Conservation (phyloP, 2,329 filamentous ascomycete species). For the Macroventuria anomochaeta region DNA sequence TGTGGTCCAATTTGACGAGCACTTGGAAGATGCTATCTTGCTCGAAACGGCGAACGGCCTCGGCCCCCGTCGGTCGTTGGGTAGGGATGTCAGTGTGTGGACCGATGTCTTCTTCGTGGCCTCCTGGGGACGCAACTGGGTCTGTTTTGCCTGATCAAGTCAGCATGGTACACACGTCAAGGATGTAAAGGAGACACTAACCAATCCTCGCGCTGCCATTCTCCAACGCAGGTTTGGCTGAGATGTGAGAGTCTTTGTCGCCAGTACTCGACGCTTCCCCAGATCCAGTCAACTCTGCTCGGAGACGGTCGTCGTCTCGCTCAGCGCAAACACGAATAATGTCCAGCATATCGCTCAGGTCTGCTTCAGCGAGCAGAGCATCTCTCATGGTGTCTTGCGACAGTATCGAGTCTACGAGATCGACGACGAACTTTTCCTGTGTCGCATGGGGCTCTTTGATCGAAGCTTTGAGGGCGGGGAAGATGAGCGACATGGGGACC, state of each 20-base stretch:
- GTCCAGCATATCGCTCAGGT: constrained; percentile 68
- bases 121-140: constrained; percentile 19
- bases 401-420: constrained; percentile 50
- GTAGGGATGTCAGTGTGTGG: constrained; percentile 21
- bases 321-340: constrained; percentile 63
- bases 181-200: neutral
- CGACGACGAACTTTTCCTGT: constrained; percentile 59
- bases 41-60: constrained; percentile 23
- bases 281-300: constrained; percentile 19
- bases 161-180: neutral
- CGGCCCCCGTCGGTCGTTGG: constrained; percentile 1
- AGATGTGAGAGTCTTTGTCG: constrained; percentile 49
- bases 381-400: constrained; percentile 61
- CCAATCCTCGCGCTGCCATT: constrained; percentile 18
- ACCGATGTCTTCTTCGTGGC: constrained; percentile 23
- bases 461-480: constrained; percentile 43
- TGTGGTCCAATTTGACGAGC: constrained; percentile 35
- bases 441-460: constrained; percentile 35
- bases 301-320: constrained; percentile 38
- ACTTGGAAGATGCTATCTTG: constrained; percentile 38
- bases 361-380: constrained; percentile 68
- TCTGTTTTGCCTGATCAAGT: neutral
- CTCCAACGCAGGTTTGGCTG: constrained; percentile 12
- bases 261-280: constrained; percentile 46
- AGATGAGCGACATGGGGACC: constrained; percentile 43